Evolutionary conservation across 2,329 filamentous ascomycete genomes (phyloP), one percentile per base, ranked within the genome.

Genomic region (Phoma sp.): DNA sequence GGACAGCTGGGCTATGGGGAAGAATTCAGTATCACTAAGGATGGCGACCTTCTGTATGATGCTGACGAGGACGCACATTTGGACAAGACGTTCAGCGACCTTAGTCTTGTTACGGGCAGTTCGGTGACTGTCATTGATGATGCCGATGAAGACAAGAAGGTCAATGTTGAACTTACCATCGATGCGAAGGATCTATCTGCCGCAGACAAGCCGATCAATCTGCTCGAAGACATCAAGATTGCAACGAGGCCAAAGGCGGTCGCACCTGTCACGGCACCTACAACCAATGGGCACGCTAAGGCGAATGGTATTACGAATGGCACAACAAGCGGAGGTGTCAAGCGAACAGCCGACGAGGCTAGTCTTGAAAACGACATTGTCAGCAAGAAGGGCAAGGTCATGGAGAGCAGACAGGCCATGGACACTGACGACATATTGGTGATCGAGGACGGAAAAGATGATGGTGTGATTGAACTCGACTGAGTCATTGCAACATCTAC

Each of bases 61-160:
- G 85, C 88, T 0, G 95, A 98, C 50, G 86, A 96, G 67, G 91
- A 91, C 4, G 91, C 96, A 52, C 96, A 97, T 66, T 78, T 98
- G 1, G 75, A 81, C 1, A 96, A 92, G 78, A 92, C 89, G 56
- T 82, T 99, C 43, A 81, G 76, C 21, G 90, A 96, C 17, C 81
- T 97, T 7, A 90, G 88, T 10, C 85, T 97, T 64, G 84, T 84
- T 53, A 80, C 83, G 20, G 90, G 90, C 60, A 87, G 83, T 46
- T 93, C 96, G 72, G 76, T 98, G 59, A 96, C 91, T 0, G 79
- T 98, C 46, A 87, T 89, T n/a, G 95, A 90, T 60, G 84, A 96
- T 51, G 89, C 92, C 39, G 89, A 93, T 47, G 88, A 91, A 34
- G 82, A 88, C 40, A 83, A 89, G 0, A 87, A 90, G 56, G 88